Conservation (phyloP, 2,329 filamentous ascomycete genomes). For the Fusarium guadeloupense region DNA sequence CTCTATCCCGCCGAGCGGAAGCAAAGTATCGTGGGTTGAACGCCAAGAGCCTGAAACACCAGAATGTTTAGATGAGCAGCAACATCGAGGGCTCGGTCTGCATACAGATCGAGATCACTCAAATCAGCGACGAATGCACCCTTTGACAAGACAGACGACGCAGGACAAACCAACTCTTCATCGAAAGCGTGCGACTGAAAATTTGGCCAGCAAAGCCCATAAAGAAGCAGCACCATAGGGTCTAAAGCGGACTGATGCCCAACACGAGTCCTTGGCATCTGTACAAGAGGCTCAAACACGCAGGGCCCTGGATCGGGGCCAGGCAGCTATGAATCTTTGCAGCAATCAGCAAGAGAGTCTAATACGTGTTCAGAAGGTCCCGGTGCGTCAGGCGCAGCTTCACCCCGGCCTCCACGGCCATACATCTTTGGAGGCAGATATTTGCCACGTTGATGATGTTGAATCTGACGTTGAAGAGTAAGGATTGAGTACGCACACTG, state of each 20-base stretch:
- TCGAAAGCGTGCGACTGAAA: not conserved
- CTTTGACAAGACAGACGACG: not conserved
- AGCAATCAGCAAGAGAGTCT: not conserved
- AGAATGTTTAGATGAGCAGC: not conserved
- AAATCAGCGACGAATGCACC: not conserved
- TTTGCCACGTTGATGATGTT: not conserved
- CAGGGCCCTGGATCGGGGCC: not conserved
- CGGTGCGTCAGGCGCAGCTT: not conserved
- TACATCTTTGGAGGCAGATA: not conserved
- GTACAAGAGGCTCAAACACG: not conserved
- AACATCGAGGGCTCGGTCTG: not conserved
- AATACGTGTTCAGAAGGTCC: not conserved
- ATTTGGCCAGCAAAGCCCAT: not conserved
- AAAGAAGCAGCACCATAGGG: not conserved
- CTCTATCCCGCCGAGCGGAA: not conserved
- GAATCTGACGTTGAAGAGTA: not conserved
- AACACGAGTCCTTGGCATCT: not conserved
- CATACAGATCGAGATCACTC: not conserved
- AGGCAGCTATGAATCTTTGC: not conserved
- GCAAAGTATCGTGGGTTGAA: no score
- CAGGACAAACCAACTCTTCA: not conserved
- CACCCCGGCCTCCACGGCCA: not conserved
- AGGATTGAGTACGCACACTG: not conserved
- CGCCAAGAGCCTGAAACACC: no score
- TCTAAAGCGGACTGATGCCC: no score